Base-by-base conservation (phyloP, 495 filamentous ascomycete species). In the Aspergillus bertholletiae region DNA sequence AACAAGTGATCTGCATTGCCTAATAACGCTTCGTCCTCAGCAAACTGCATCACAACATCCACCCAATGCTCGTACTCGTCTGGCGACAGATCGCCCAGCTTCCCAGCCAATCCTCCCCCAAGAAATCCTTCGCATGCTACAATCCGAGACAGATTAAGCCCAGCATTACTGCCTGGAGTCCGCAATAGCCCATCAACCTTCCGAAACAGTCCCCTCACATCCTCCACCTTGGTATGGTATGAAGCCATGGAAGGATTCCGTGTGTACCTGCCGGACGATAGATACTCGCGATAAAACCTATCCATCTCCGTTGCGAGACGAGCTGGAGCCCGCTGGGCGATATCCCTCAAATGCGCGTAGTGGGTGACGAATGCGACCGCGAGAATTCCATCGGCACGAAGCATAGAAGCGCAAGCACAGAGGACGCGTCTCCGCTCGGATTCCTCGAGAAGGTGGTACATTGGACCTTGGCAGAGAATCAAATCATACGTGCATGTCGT, bases 81-180 rank as follows among this genome's bases (percentile, higher is more conserved):
- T 12, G 22, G 21, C 43, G 43, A 22, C 7, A 46, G 18, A 15
- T 15, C 3, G 12, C 26, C 26, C 4, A 46, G 15, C 13, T 46
- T 46, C 3, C 21, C 11, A 46, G 43, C 43, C 3, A 46, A 11
- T 3, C 43, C 43, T 23, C 43, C 43, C 8, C 43, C 43, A 23
- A 46, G 43, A n/a, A 46, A 46, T n/a, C 43, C 43, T 20, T 46
- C 43, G 43, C 43, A 46, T 12, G 43, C 43, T 11, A 46, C 20
- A 2, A 46, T 12, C 18, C 43, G 8, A 12, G 22, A 3, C 20
- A 46, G 18, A 15, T 15, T 22, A 6, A 46, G 43, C 20, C 26
- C 43, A 46, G 43, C 5, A 32, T 2, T 9, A 32, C 8, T n/a
- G n/a, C n/a, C 30, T 9, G 8, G 30, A 32, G 8, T 9, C 13